Evolutionary conservation across 2,329 filamentous ascomycete species (phyloP).

Genomic region (Zymoseptoria tritici): DNA sequence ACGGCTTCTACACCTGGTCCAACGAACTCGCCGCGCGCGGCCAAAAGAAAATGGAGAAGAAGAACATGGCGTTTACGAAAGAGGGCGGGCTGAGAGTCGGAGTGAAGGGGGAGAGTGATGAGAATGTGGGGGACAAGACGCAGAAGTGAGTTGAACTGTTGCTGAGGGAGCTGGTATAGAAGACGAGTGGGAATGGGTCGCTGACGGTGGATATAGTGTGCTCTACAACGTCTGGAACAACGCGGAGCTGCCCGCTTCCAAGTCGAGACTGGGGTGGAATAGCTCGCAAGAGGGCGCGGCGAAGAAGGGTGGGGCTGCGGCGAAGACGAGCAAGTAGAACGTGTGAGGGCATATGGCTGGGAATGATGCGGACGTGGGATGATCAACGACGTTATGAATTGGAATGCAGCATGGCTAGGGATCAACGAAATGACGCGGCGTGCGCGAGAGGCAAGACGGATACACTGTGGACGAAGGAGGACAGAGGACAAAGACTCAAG

Average conservation of each 20-base stretch:
- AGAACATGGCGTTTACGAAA: constrained; percentile 68
- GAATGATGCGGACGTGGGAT: no score
- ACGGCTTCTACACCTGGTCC: constrained; percentile 62
- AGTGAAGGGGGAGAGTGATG: constrained; percentile 59
- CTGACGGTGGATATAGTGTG: constrained; percentile 22
- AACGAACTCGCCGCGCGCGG: constrained; percentile 59
- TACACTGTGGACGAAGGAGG: background rate
- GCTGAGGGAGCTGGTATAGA: no score
- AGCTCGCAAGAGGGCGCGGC: constrained; percentile 13
- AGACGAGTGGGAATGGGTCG: background rate
- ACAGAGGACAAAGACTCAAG: background rate
- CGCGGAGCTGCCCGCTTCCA: constrained; percentile 31
- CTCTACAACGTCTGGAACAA: constrained; percentile 46
- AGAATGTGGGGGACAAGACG: constrained; percentile 66
- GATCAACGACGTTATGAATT: no score
- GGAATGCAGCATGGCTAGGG: background rate
- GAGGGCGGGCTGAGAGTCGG: constrained; percentile 64
- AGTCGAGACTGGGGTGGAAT: constrained; percentile 30
- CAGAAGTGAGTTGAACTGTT: constrained; percentile 43
- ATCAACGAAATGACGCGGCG: background rate
- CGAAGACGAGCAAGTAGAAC: constrained; percentile 3
- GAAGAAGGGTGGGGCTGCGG: background rate
- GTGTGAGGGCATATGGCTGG: no score
- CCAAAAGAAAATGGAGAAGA: constrained; percentile 63
- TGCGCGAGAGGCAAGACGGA: background rate